These are phyloP conservation scores for Candida taoyuanica DNA, from an alignment of 805 yeast genomes.

Conservation along the genomic window DNA sequence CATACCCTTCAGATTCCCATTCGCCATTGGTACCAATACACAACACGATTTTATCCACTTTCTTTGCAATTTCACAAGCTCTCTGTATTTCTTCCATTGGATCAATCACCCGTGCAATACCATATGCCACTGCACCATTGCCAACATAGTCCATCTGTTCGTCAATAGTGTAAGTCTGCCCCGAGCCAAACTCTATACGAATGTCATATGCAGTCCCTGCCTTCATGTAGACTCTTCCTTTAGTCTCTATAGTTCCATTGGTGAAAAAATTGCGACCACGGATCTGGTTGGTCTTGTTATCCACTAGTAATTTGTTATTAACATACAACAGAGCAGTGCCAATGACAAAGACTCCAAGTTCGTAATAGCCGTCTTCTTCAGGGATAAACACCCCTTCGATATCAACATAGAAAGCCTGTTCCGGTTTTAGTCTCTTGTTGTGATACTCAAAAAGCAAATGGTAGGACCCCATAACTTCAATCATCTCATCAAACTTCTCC, in stretches of 20 bases:
- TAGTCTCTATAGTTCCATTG: constrained; percentile 50
- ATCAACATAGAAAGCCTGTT: constrained; percentile 37
- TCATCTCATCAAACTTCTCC: constrained; percentile 28
- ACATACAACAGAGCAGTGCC: constrained; percentile 54
- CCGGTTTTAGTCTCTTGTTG: constrained; percentile 20
- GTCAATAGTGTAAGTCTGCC: constrained; percentile 31
- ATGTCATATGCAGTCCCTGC: constrained; percentile 42
- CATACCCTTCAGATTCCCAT: constrained; percentile 60
- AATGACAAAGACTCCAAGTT: constrained; percentile 45
- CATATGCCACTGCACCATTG: constrained; percentile 33
- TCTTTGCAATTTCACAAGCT: constrained; percentile 46
- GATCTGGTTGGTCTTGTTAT: constrained; percentile 48
- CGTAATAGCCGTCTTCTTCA: constrained; percentile 41
- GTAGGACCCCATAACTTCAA: constrained; percentile 19
- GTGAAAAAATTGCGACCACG: constrained; percentile 48
- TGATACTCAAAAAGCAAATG: constrained; percentile 28
- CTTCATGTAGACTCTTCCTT: constrained; percentile 32
- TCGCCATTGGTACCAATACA: constrained; percentile 49
- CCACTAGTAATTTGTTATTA: constrained; percentile 48
- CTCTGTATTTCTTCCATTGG: constrained; percentile 29
- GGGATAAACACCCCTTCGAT: constrained; percentile 42
- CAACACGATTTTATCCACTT: constrained; percentile 48
- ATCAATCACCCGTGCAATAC: constrained; percentile 27
- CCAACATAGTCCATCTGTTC: constrained; percentile 22
- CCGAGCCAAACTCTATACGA: constrained; percentile 47